Evolutionary conservation across 108 stramenopile species (phyloP), one percentile per base, ranked within the genome.

Genomic region (Pelagomonas calceolata): DNA sequence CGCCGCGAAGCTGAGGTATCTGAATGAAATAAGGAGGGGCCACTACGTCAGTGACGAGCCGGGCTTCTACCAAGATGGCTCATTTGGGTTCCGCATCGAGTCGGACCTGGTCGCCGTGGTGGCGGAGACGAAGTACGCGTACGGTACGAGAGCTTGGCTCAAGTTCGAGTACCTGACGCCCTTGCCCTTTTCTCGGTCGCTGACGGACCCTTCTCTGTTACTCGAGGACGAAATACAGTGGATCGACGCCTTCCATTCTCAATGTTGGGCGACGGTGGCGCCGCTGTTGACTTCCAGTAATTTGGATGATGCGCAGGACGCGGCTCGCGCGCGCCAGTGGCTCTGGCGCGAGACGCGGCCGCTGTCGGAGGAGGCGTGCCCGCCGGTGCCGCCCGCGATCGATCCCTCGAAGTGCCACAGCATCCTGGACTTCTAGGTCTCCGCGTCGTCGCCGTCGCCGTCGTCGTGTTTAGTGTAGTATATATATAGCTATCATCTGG

Each of bases 21-120:
- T 69, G 35, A 21, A 67, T 15, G 71, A 75, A 16, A 66, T 83
- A 30, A 34, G 60, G 39, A 33, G 46, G 16, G 86, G 85, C 51
- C 83, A 85, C 83, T 84, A 70, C 39, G 60, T 81, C 15, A 75
- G 76, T 65, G 84, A 86, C 71, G 88, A 89, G 66, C 88, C 88
- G 1, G 88, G 88, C 14, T 89, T 82, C 67, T 88, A 88, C 73
- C 70, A 68, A 64, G 73, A 72, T 36, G 85, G 81, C 26, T 69
- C 43, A 34, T 85, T 80, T 33, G 88, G 86, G 46, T 72, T 87
- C 26, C 74, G 87, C 30, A 86, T 85, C 63, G 85, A 88, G 68
- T 80, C 34, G 30, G 78, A 77, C 33, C 21, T 70, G 43, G 51
- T 81, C 36, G 7, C 68, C 35, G 64, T 45, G 39, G 64, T 33